A percentile compares a stretch with the other conserved stretches of the same genome.
Evolutionary conservation across 1,284 basidiomycete species (phyloP).

Genomic region (Dichomitus squalens): DNA sequence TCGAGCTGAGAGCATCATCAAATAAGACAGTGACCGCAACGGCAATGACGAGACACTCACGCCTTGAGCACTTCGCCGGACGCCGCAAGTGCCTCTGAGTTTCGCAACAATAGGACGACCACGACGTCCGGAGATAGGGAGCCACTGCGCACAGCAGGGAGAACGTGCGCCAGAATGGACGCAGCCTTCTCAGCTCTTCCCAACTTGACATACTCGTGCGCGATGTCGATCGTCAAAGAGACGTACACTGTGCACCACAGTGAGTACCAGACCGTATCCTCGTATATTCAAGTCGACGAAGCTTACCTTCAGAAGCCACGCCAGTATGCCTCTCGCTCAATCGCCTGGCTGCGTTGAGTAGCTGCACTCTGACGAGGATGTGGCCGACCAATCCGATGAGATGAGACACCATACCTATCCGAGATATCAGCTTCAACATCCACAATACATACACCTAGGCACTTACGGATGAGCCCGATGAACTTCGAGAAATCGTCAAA

Average conservation of each 20-base stretch:
- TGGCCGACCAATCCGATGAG: constrained; percentile 68
- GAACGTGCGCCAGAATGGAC: constrained; percentile 60
- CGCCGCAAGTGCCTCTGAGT: constrained; percentile 66
- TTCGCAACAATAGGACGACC: constrained; percentile 62
- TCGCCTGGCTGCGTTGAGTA: constrained; percentile 33
- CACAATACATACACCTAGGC: constrained; percentile 19
- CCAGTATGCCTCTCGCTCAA: constrained; percentile 31
- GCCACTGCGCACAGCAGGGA: constrained; percentile 46
- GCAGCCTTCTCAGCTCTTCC: constrained; percentile 74
- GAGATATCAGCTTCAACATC: constrained; percentile 8
- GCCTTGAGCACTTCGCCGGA: constrained; percentile 64
- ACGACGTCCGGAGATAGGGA: constrained; percentile 51
- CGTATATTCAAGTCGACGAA: too few species aligned
- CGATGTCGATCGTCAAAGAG: constrained; percentile 67
- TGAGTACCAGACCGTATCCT: background rate
- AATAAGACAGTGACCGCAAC: background rate
- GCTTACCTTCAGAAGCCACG: constrained; percentile 53
- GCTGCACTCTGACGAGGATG: constrained; percentile 45
- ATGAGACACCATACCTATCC: constrained; percentile 59
- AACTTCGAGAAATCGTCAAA: constrained; percentile 57
- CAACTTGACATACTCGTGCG: constrained; percentile 74
- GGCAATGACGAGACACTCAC: constrained; percentile 41
- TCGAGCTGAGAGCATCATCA: constrained; percentile 40
- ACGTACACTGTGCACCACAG: constrained; percentile 57
- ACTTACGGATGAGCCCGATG: constrained; percentile 51